These are phyloP conservation scores for Gossypium ekmanianum DNA, from an alignment of 345 rosid species.

Conservation along the genomic window DNA sequence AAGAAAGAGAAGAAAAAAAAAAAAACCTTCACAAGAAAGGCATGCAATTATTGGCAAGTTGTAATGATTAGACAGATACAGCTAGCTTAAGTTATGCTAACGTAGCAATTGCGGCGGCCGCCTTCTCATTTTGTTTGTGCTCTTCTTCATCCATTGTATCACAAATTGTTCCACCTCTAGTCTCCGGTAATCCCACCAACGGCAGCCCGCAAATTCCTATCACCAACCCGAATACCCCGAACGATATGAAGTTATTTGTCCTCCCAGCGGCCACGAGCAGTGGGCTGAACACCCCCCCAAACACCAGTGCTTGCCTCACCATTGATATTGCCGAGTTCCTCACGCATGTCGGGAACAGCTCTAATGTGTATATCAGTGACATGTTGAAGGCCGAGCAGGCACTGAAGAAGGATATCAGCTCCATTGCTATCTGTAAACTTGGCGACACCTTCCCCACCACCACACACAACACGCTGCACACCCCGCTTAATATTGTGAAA, in stretches of 20 bases:
- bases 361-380: slow-evolving; percentile 46
- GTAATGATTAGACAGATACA: neutral
- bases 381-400: slow-evolving; percentile 46
- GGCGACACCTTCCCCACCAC: slow-evolving; percentile 23
- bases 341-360: slow-evolving; percentile 60
- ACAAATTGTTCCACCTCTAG: slow-evolving; percentile 40
- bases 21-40: neutral
- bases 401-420: slow-evolving; percentile 50
- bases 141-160: slow-evolving; percentile 73
- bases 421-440: slow-evolving; percentile 40
- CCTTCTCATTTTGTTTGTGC: slow-evolving; percentile 9
- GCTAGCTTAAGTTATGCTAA: neutral
- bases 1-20: too few species aligned
- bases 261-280: slow-evolving; percentile 52
- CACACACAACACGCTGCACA: slow-evolving; percentile 39
- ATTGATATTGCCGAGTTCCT: slow-evolving; percentile 59
- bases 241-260: slow-evolving; percentile 33
- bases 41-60: neutral
- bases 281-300: slow-evolving; percentile 59
- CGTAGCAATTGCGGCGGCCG: neutral
- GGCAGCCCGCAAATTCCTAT: slow-evolving; percentile 51
- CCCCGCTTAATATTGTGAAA: slow-evolving; percentile 41
- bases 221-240: slow-evolving; percentile 54
- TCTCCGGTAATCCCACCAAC: slow-evolving; percentile 58
- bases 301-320: slow-evolving; percentile 55